Percentiles rank a stretch among this genome's conserved stretches.
These are phyloP conservation scores for Berberis thunbergii DNA, from an alignment of 164 flowering plant genomes.

Conservation along the genomic window DNA sequence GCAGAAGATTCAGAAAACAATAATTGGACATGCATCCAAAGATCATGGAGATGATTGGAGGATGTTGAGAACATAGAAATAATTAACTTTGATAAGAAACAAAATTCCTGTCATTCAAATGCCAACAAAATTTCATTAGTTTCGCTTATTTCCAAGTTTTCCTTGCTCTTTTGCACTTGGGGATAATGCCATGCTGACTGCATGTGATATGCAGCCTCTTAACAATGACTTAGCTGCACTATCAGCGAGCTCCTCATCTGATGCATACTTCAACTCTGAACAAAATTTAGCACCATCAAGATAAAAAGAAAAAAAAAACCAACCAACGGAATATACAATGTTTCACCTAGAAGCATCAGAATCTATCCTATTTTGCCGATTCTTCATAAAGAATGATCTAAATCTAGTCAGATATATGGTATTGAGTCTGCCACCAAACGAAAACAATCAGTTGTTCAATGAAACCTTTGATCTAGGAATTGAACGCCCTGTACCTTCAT, in stretches of 20 bases:
- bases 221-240: neutral
- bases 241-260: constrained; percentile 7
- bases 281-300: neutral
- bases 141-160: neutral
- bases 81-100: constrained; percentile 22
- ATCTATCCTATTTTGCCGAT: constrained; percentile 8
- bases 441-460: constrained; percentile 8
- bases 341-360: constrained; percentile 7
- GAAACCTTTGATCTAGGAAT: constrained; percentile 15
- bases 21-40: constrained; percentile 8
- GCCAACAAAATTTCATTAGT: constrained; percentile 1
- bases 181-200: constrained; percentile 9
- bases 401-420: constrained; percentile 11
- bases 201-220: constrained; percentile 11
- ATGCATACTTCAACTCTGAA: neutral
- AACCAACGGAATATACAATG: constrained; percentile 19
- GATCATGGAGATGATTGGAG: neutral
- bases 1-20: neutral
- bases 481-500: constrained; percentile 15
- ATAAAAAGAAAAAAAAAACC: constrained; percentile 6
- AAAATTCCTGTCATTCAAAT: constrained; percentile 19
- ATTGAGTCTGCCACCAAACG: neutral
- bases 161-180: constrained; percentile 8
- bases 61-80: constrained; percentile 15
- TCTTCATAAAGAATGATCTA: constrained; percentile 17